Base-by-base conservation (phyloP, 768 basidiomycete species). In the Calocybe cyanea region DNA sequence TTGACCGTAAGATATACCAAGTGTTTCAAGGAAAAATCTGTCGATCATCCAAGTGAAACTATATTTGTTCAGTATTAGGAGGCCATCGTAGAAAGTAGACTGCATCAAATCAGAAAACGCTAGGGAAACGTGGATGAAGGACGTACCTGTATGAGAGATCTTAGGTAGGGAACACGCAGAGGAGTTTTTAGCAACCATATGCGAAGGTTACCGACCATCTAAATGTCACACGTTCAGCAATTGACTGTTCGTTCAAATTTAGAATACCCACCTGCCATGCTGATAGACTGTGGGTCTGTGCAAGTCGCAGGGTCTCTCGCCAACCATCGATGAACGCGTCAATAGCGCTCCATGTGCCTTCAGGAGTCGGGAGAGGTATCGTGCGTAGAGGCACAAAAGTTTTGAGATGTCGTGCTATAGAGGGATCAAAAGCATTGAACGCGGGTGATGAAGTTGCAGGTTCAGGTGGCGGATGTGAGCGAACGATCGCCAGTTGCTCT, bases 341-440 rank as follows among this genome's bases (percentile, higher is more conserved):
- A 1, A 87, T 52, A 1, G 69, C 65, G 20, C 71, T 54, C 78
- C 83, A 90, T 0, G 73, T 76, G 2, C 69, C 59, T 23, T 73
- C 65, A 38, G 73, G 64, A 4, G 73, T 54, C 0, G 79, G 78
- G 0, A 82, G 56, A 19, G 69, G 64, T 7, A 87, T 64, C 4
- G 79, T 64, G n/a, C 83, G 78, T 15, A 86, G 75, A 0, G 88
- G 88, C 53, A 86, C 77, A 45, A 77, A 78, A 23, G 79, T 82
- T 37, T 78, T 79, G 2, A 91, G 68, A 20, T 73, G 70, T n/a
- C 87, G 80, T 2, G 79, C 75, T 38, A 87, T 76, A 41, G 74
- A 69, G 0, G 84, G 80, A 53, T 90, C 85, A 38, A 90, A 86
- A 1, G 77, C 78, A 2, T 71, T 63, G 14, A 57, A 61, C 0